phyloP scores from a whole-genome alignment of 2,329 filamentous ascomycete genomes.

The Penicillium concentricum region DNA sequence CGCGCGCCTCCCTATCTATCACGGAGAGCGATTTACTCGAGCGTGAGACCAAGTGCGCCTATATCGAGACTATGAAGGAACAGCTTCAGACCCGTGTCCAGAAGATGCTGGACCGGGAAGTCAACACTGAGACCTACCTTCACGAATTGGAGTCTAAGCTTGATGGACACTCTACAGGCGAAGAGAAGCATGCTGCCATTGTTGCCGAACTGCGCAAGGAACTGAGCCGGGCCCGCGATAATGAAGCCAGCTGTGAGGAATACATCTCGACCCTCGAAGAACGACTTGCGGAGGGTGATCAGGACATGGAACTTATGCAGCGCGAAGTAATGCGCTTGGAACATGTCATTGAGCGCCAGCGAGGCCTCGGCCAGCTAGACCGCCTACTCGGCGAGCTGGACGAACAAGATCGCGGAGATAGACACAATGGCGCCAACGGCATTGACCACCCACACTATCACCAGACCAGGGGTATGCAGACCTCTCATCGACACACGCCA shows the following conservation, averaged over 20 bases:
- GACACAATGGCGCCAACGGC: conserved; percentile 20
- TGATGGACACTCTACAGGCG: conserved; percentile 84
- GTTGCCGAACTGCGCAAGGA: conserved; percentile 88
- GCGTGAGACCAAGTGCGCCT: conserved; percentile 90
- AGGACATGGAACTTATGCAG: conserved; percentile 95
- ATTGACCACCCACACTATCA: conserved; percentile 13
- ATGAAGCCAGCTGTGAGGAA: conserved; percentile 85
- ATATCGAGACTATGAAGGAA: conserved; percentile 85
- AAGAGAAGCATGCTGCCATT: conserved; percentile 86
- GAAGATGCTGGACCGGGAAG: conserved; percentile 87
- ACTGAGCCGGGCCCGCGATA: conserved; percentile 81
- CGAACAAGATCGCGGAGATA: conserved; percentile 55
- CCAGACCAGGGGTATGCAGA: conserved; percentile 19
- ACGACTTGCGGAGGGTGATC: conserved; percentile 89
- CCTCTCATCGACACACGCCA: conserved; percentile 33
- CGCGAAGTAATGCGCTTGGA: conserved; percentile 92
- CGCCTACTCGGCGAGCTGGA: conserved; percentile 90
- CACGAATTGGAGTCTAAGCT: conserved; percentile 88
- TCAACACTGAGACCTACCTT: conserved; percentile 87
- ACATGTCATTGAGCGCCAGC: conserved; percentile 90
- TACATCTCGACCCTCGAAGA: conserved; percentile 98
- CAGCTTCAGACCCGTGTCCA: conserved; percentile 89
- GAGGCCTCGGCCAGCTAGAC: conserved; percentile 91
- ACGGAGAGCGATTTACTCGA: conserved; percentile 87
- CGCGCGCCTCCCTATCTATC: conserved; percentile 74